phyloP scores from a whole-genome alignment of 768 basidiomycete genomes.

The Chlorophyllum brunneum region DNA sequence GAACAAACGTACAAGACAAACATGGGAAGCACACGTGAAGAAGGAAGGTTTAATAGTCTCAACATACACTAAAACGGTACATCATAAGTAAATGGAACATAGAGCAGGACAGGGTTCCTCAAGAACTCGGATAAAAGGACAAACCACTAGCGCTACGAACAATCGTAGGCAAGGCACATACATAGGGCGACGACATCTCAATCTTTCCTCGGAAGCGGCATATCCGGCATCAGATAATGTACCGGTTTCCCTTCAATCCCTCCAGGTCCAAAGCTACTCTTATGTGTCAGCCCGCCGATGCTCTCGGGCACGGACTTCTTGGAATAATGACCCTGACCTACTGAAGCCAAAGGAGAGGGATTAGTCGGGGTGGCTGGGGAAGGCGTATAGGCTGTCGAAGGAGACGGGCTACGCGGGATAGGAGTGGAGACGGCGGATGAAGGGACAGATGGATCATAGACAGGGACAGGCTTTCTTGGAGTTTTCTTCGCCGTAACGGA shows the following conservation, averaged over 20 bases:
- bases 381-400: slow-evolving; percentile 9
- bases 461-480: slow-evolving; percentile 54
- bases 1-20: too few relatives aligned
- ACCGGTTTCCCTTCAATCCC: slow-evolving; percentile 36
- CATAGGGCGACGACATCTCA: slow-evolving; percentile 5
- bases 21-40: too few relatives aligned
- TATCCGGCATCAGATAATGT: slow-evolving; percentile 60
- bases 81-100: not conserved
- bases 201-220: slow-evolving; percentile 32
- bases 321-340: slow-evolving; percentile 21
- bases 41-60: too few relatives aligned
- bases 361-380: slow-evolving; percentile 7
- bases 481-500: slow-evolving; percentile 23
- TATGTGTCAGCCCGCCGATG: slow-evolving; percentile 28
- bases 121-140: not conserved
- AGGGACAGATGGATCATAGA: slow-evolving; percentile 33
- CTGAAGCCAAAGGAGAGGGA: slow-evolving; percentile 12
- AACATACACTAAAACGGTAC: too few relatives aligned
- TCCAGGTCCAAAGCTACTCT: slow-evolving; percentile 41
- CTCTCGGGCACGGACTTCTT: slow-evolving; percentile 18
- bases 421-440: slow-evolving; percentile 10
- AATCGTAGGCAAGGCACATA: too few relatives aligned
- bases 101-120: not conserved
- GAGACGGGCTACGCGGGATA: slow-evolving; percentile 4
- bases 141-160: not conserved